Evolutionary conservation across 2,329 filamentous ascomycete genomes (phyloP).

Genomic region (Diaporthe australafricana): DNA sequence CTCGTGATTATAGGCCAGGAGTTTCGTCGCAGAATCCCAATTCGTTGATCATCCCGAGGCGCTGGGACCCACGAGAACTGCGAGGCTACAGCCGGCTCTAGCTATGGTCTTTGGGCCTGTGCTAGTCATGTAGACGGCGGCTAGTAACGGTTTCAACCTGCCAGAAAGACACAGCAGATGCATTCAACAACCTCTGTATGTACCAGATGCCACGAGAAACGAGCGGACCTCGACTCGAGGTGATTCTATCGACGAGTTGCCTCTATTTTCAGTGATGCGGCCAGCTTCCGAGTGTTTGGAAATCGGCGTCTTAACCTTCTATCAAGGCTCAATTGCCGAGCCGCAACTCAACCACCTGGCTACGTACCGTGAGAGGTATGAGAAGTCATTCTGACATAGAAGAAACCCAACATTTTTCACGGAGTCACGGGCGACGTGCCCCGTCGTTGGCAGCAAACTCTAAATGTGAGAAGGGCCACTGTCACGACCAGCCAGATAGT

Average conservation of each 20-base stretch:
- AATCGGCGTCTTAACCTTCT: background rate
- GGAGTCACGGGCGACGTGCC: background rate
- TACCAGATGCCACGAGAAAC: background rate
- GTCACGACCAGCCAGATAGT: background rate
- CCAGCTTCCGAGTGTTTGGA: background rate
- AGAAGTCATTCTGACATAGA: background rate
- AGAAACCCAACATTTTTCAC: background rate
- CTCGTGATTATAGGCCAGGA: background rate
- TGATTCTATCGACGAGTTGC: background rate
- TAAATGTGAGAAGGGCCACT: background rate
- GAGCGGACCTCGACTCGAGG: background rate
- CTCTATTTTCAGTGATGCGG: background rate
- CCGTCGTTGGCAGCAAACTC: background rate
- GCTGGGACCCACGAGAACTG: constrained; percentile 1
- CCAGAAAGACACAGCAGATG: background rate
- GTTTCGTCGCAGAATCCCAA: constrained; percentile 2
- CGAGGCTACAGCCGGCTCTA: background rate
- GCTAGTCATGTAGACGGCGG: background rate
- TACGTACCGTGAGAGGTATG: too few species aligned
- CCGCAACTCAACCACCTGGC: background rate
- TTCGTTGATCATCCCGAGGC: constrained; percentile 8
- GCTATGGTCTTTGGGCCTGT: background rate
- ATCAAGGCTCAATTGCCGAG: background rate
- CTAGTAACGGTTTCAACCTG: background rate
- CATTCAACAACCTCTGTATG: too few species aligned